These are phyloP conservation scores for Lagenaria siceraria DNA, from an alignment of 306 rosid species.

Conservation along the genomic window DNA sequence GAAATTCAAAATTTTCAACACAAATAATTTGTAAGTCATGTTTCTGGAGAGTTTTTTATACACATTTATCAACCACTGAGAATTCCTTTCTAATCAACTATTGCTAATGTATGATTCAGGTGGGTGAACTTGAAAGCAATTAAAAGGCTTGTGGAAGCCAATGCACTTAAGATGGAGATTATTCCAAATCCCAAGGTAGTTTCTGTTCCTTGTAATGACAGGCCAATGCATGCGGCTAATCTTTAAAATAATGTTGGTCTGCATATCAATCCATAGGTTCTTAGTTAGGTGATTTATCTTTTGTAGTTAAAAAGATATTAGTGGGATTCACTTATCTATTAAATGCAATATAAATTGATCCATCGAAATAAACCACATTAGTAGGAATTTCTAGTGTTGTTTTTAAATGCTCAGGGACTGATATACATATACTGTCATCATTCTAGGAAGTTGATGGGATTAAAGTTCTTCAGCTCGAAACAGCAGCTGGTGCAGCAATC, in stretches of 20 bases:
- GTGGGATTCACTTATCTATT: not conserved
- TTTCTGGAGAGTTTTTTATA: conserved; percentile 6
- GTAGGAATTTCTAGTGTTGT: not conserved
- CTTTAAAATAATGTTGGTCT: not conserved
- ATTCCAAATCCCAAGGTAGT: conserved; percentile 96
- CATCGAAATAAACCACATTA: not conserved
- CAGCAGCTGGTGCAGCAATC: conserved; percentile 99
- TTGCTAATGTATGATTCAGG: conserved; percentile 31
- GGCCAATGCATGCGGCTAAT: not conserved
- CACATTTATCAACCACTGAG: not conserved
- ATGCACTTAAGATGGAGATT: conserved; percentile 94
- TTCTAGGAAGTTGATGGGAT: conserved; percentile 88
- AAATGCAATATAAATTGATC: not conserved
- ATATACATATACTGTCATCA: not conserved
- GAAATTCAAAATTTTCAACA: conserved; percentile 97
- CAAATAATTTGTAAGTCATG: conserved; percentile 76
- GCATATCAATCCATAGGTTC: not conserved
- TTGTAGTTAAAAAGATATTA: not conserved
- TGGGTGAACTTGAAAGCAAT: conserved; percentile 91
- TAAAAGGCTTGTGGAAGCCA: conserved; percentile 80
- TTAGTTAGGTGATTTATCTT: not conserved
- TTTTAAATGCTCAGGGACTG: not conserved
- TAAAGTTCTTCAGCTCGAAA: conserved; percentile 95
- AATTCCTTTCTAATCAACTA: not conserved
- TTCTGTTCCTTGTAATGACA: conserved; percentile 1